A percentile compares a stretch with the other conserved stretches of the same genome.
These are phyloP conservation scores for Irpex sp. DNA, from an alignment of 1,284 basidiomycete genomes.

Conservation along the genomic window DNA sequence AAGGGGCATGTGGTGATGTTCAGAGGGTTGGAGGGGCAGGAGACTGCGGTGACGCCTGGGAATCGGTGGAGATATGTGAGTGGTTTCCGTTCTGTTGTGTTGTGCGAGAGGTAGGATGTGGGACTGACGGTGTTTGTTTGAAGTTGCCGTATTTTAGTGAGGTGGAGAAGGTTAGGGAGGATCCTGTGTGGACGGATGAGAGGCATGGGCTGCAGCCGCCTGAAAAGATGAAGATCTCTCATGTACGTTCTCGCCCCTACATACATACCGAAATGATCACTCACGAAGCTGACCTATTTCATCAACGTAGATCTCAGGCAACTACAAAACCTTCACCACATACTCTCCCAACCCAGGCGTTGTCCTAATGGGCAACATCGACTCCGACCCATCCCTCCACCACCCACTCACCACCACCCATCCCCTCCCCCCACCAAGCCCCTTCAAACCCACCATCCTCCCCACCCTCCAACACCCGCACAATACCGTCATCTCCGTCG, in stretches of 20 bases:
- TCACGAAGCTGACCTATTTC: constrained; percentile 12
- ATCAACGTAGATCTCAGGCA: constrained; percentile 69
- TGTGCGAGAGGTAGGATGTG: background rate
- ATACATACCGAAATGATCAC: constrained; percentile 15
- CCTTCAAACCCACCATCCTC: constrained; percentile 53
- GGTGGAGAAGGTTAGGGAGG: constrained; percentile 40
- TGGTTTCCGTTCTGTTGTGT: background rate
- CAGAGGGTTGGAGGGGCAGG: constrained; percentile 39
- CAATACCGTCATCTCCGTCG: constrained; percentile 75
- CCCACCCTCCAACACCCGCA: constrained; percentile 60
- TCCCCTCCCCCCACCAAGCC: constrained; percentile 9
- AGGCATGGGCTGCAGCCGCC: constrained; percentile 31
- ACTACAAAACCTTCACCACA: constrained; percentile 75
- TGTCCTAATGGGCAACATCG: constrained; percentile 58
- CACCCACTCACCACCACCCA: background rate
- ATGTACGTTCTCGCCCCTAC: constrained; percentile 44
- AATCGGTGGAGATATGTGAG: constrained; percentile 70
- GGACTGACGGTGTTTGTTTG: background rate
- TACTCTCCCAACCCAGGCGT: constrained; percentile 73
- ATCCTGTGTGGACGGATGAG: constrained; percentile 37
- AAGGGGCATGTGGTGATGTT: constrained; percentile 72
- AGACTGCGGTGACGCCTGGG: constrained; percentile 6
- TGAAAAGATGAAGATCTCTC: constrained; percentile 57
- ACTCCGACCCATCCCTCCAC: constrained; percentile 26
- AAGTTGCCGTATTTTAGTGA: constrained; percentile 74